Base-by-base conservation (phyloP, 2,329 filamentous ascomycete genomes). In the Aspergillus nomiae region DNA sequence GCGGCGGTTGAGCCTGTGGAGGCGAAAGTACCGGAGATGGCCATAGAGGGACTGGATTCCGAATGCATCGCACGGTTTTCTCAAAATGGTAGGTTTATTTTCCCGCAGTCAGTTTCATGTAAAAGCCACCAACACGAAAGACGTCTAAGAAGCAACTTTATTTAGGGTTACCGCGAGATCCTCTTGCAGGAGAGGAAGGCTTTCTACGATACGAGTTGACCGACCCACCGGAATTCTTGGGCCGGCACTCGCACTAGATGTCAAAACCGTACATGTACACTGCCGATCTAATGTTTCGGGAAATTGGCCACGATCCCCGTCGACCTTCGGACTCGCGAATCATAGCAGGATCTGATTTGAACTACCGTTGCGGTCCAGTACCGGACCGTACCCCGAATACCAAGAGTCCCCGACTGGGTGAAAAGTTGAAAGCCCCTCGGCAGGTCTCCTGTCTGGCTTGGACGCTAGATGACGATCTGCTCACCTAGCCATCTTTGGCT, bases 281-380 rank as follows among this genome's bases (percentile, higher is more conserved):
- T 54, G 51, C 51, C 51, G 51, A 54, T 54, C 51, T 54, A 54
- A 30, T 54, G 51, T 36, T 54, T 54, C 51, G 51, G 51, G 51
- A 54, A 36, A 54, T 54, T 54, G 51, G 51, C 36, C n/a, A 36
- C 19, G 51, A 54, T 54, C 30, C 51, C 51, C 51, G 51, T 54
- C 51, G 30, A 36, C 32, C 30, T n/a, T 54, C 24, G 16, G n/a
- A 54, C 24, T 19, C 51, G 30, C 51, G 30, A 54, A 54, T 54
- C 51, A 34, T 24, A 9, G 51, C 14, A 54, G 11, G 10, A 21
- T 54, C 51, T 36, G 19, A 54, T 32, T 54, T 16, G 28, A 24
- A 54, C 51, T 54, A 54, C 51, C 51, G 30, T 24, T 21, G 30
- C 19, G n/a, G 51, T 21, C n/a, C n/a, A 54, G 24, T 54, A 54